phyloP scores from a whole-genome alignment of 2,329 filamentous ascomycete species.

The Calcarisporium arbuscula region DNA sequence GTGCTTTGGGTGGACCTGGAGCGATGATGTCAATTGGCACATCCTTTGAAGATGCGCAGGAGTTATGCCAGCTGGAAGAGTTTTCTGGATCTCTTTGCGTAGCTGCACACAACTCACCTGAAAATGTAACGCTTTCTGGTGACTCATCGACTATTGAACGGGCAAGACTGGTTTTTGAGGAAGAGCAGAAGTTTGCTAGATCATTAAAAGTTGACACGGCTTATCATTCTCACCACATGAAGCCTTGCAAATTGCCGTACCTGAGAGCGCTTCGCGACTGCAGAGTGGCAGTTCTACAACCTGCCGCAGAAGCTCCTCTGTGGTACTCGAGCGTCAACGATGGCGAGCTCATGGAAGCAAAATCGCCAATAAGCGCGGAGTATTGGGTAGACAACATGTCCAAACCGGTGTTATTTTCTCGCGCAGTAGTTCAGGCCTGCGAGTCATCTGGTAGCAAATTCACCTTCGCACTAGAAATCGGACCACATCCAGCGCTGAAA shows the following conservation, averaged over 20 bases:
- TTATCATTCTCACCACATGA: conserved; percentile 36
- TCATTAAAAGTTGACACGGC: conserved; percentile 30
- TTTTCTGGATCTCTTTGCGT: conserved; percentile 16
- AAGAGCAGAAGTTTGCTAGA: conserved; percentile 20
- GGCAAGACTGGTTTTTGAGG: conserved; percentile 14
- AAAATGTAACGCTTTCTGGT: conserved; percentile 23
- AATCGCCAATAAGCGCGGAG: neutral
- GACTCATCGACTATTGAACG: conserved; percentile 21
- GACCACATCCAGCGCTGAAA: conserved; percentile 33
- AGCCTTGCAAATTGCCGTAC: neutral
- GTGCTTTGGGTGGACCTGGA: too few species aligned
- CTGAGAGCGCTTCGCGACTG: neutral
- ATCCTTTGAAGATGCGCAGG: conserved; percentile 15
- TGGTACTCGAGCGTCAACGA: neutral
- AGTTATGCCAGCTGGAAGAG: conserved; percentile 2
- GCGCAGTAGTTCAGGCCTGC: conserved; percentile 14
- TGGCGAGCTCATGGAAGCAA: neutral
- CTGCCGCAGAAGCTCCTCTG: neutral
- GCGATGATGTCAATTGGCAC: conserved; percentile 16
- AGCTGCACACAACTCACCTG: conserved; percentile 17
- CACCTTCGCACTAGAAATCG: conserved; percentile 23
- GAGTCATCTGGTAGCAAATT: too few species aligned
- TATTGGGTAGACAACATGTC: neutral
- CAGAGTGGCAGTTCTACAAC: conserved; percentile 4
- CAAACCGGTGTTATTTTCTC: conserved; percentile 12